phyloP scores from a whole-genome alignment of 352 stramenopile species.

The Globisporangium splendens region DNA sequence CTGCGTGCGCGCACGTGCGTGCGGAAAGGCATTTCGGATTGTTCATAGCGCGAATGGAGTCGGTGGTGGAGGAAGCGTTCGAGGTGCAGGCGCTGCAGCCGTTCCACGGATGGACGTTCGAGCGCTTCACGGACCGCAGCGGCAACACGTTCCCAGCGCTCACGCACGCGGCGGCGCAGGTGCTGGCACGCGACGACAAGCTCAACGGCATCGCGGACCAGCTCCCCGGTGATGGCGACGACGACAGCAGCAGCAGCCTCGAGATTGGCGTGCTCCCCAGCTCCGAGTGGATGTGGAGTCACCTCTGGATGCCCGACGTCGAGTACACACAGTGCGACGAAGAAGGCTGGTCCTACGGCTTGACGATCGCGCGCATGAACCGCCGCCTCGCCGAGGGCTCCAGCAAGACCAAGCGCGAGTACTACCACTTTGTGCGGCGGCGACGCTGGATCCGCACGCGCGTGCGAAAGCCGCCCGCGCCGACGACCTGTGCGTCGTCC shows the following conservation, averaged over 20 bases:
- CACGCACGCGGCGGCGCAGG: conserved; percentile 39
- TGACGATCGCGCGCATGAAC: conserved; percentile 81
- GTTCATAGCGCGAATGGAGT: conserved; percentile 38
- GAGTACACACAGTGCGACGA: conserved; percentile 83
- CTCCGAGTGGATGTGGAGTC: conserved; percentile 80
- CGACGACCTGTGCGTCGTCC: background rate
- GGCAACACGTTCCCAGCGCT: conserved; percentile 65
- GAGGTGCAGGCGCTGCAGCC: conserved; percentile 82
- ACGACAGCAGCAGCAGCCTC: conserved; percentile 14
- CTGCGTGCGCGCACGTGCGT: too few species aligned
- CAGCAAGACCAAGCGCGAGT: conserved; percentile 67
- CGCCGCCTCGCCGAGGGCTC: conserved; percentile 72
- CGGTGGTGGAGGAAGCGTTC: conserved; percentile 78
- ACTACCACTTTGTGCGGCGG: conserved; percentile 76
- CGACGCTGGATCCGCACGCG: conserved; percentile 79
- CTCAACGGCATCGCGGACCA: conserved; percentile 35
- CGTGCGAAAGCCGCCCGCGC: conserved; percentile 43
- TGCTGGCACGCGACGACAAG: conserved; percentile 42
- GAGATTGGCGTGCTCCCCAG: conserved; percentile 66
- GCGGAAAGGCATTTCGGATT: background rate
- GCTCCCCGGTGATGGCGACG: conserved; percentile 20
- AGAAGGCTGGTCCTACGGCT: conserved; percentile 84
- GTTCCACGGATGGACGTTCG: conserved; percentile 75
- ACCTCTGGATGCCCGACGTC: conserved; percentile 66
- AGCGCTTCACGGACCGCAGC: conserved; percentile 78